Base-by-base conservation (phyloP, 495 filamentous ascomycete genomes). In the Tuber calosporum region DNA sequence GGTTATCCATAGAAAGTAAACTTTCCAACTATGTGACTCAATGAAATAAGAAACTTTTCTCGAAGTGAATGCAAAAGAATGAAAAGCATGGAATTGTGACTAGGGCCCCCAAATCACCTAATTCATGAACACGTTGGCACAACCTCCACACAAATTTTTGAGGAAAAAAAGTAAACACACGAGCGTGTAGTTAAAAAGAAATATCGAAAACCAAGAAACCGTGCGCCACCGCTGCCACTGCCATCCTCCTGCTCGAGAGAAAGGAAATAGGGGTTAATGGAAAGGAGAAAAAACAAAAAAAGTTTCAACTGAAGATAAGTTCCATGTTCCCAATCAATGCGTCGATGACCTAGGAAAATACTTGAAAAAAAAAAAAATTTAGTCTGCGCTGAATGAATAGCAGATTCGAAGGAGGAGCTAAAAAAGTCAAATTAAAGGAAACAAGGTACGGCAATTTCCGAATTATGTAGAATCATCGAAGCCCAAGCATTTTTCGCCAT, bases 401-500 rank as follows among this genome's bases (percentile, higher is more conserved):
- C 67, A 34, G 48, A 71, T 39, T 45, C 42, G 38, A 76, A 39
- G 34, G 19, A 42, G 72, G 62, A 70, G 70, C 62, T 58, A 68
- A 62, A 73, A 70, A 68, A 42, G n/a, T 38, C 11, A 19, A 69
- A 37, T 22, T 38, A 17, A 30, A 41, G 58, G 1, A 13, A 62
- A 34, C 36, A 41, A 53, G 20, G 68, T 62, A 62, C 13, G 30
- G 53, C 42, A 34, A 30, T 74, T 11, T 4, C 26, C 17, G 20
- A 71, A 68, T 69, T 68, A 40, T 40, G 11, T 38, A 53, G 36
- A 26, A 70, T 77, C 75, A 78, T 39, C 70, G 75, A 30, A 73
- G 79, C 19, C 79, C 74, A 58, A 72, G 77, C 53, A 80, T 72
- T 67, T 70, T 80, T 38, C 79, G 72, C 79, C 79, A 80, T 40